Conservation (phyloP, 352 stramenopile genomes). For the Thalassiosira livingstoniorum region DNA sequence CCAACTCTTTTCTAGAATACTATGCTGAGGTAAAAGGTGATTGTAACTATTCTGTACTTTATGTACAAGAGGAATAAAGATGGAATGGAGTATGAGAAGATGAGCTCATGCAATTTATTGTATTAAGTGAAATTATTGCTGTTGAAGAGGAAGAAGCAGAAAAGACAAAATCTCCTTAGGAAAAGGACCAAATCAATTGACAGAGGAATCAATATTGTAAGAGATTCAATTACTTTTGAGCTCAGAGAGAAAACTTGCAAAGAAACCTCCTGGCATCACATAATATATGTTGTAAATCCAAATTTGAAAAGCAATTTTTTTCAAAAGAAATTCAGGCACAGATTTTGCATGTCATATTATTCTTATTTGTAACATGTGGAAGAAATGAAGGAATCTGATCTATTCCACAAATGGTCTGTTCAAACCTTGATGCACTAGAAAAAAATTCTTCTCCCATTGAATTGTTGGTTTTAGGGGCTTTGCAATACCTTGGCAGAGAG, state of each 20-base stretch:
- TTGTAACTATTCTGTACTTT: too few relatives aligned
- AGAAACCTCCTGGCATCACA: background rate
- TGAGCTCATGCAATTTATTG: too few relatives aligned
- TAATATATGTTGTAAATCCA: background rate
- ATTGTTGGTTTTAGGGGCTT: slow-evolving; percentile 27
- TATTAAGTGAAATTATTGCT: too few relatives aligned
- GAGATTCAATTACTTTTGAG: too few relatives aligned
- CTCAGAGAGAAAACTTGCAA: background rate
- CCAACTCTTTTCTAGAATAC: too few relatives aligned
- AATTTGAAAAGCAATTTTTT: background rate
- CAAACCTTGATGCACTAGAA: background rate
- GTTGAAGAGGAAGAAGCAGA: too few relatives aligned
- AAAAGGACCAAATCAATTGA: too few relatives aligned
- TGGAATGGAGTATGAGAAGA: too few relatives aligned
- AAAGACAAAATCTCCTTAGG: too few relatives aligned
- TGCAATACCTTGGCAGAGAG: slow-evolving; percentile 36
- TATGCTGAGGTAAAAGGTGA: too few relatives aligned
- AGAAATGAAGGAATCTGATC: background rate
- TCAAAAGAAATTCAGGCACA: background rate
- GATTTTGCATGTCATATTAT: background rate
- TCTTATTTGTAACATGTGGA: background rate
- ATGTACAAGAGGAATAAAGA: too few relatives aligned
- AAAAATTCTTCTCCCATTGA: slow-evolving; percentile 34
- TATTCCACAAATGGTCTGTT: background rate
- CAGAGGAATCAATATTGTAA: too few relatives aligned